Percentiles rank a stretch among this genome's conserved stretches.
Evolutionary conservation across 2,329 filamentous ascomycete species (phyloP).

Genomic region (Aschersonia sp.): DNA sequence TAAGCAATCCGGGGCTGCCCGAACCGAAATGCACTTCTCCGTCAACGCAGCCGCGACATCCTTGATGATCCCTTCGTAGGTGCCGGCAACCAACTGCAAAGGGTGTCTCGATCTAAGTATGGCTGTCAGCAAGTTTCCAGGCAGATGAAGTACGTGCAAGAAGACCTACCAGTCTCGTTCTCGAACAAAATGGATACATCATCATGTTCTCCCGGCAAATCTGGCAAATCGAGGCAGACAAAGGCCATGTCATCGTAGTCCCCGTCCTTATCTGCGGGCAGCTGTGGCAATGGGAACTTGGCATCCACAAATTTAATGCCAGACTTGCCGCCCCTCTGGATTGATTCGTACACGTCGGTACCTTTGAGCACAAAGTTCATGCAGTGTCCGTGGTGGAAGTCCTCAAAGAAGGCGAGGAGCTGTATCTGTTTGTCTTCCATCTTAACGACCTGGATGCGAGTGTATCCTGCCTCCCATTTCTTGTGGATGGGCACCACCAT

Average conservation of each 20-base stretch:
- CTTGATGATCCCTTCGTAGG: slow-evolving; percentile 33
- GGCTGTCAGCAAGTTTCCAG: neutral
- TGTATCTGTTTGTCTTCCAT: slow-evolving; percentile 62
- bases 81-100: slow-evolving; percentile 38
- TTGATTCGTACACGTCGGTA: slow-evolving; percentile 68
- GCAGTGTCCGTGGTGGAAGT: slow-evolving; percentile 73
- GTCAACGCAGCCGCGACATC: slow-evolving; percentile 15
- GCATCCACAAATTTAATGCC: slow-evolving; percentile 74
- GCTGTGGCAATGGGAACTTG: slow-evolving; percentile 70
- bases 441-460: slow-evolving; percentile 63
- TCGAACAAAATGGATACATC: slow-evolving; percentile 83
- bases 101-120: slow-evolving; percentile 35
- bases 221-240: slow-evolving; percentile 73
- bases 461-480: slow-evolving; percentile 76
- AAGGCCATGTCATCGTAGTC: slow-evolving; percentile 53
- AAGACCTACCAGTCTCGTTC: slow-evolving; percentile 50
- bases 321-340: slow-evolving; percentile 48
- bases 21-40: neutral
- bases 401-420: slow-evolving; percentile 74
- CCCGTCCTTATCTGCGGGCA: slow-evolving; percentile 33
- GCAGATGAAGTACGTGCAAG: neutral
- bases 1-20: neutral
- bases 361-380: slow-evolving; percentile 81
- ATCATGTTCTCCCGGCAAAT: slow-evolving; percentile 85
- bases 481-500: slow-evolving; percentile 92